Evolutionary conservation across 352 stramenopile species (phyloP).

Genomic region (Pythium phragmitis): DNA sequence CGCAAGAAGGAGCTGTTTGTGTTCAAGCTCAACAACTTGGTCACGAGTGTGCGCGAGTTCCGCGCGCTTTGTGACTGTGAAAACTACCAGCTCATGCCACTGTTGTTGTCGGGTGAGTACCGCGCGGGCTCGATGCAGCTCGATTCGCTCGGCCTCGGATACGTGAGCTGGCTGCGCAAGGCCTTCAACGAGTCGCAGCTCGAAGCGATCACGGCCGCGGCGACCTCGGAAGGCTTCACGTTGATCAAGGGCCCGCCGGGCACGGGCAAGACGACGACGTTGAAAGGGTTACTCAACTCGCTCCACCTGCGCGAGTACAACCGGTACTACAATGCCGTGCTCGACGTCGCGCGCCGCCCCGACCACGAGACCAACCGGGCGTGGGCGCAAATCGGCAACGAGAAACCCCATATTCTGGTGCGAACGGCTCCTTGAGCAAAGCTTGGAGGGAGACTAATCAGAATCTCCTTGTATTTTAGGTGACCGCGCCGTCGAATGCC

Average conservation of each 20-base stretch:
- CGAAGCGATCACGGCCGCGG: conserved; percentile 86
- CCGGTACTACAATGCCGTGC: conserved; percentile 88
- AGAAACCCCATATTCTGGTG: conserved; percentile 93
- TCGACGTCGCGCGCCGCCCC: conserved; percentile 76
- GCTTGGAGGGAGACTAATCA: background rate
- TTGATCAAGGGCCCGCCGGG: conserved; percentile 90
- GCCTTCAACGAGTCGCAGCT: conserved; percentile 90
- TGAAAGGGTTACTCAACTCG: conserved; percentile 91
- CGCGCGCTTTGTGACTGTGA: conserved; percentile 80
- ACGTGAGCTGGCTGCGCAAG: conserved; percentile 75
- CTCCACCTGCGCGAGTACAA: conserved; percentile 92
- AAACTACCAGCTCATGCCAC: conserved; percentile 70
- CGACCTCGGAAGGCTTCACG: conserved; percentile 89
- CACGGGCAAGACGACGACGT: conserved; percentile 92
- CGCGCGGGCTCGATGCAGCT: conserved; percentile 71
- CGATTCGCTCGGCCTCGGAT: conserved; percentile 77
- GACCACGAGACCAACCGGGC: conserved; percentile 81
- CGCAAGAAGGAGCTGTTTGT: conserved; percentile 49
- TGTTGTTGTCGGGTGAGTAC: conserved; percentile 76
- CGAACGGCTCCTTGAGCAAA: background rate
- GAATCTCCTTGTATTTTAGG: conserved; percentile 28
- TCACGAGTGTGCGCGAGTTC: conserved; percentile 88
- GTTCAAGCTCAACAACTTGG: conserved; percentile 88
- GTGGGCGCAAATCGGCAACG: conserved; percentile 80
- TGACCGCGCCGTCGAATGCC: conserved; percentile 93